Evolutionary conservation across 2,329 filamentous ascomycete genomes (phyloP).

Genomic region (Scopulariopsis brevicaulis): DNA sequence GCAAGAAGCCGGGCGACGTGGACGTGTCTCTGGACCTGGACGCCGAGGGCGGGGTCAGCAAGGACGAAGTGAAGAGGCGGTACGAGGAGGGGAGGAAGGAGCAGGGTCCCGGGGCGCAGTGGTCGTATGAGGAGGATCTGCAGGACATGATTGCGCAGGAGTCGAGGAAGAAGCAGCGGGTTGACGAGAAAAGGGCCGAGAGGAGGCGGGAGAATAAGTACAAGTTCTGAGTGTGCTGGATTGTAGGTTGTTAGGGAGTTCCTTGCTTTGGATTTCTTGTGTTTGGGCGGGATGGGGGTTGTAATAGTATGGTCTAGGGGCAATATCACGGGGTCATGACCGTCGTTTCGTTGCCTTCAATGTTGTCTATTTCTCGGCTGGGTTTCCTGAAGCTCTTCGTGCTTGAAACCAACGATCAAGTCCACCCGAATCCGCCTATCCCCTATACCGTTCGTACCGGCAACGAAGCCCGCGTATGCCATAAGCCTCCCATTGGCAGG

Average conservation of each 20-base stretch:
- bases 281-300: background rate
- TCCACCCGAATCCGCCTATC: too few species aligned
- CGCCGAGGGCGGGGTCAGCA: constrained; percentile 65
- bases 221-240: constrained; percentile 23
- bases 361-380: too few species aligned
- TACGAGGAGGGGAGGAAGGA: constrained; percentile 65
- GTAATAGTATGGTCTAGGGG: background rate
- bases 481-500: too few species aligned
- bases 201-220: constrained; percentile 49
- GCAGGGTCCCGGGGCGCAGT: constrained; percentile 56
- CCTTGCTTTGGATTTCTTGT: background rate
- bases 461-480: too few species aligned
- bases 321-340: too few species aligned
- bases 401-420: too few species aligned
- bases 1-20: constrained; percentile 93
- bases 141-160: constrained; percentile 95
- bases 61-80: constrained; percentile 68
- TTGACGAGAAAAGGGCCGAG: constrained; percentile 67
- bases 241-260: background rate
- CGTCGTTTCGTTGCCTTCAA: too few species aligned
- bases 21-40: constrained; percentile 89
- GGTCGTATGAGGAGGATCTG: constrained; percentile 75
- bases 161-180: constrained; percentile 79
- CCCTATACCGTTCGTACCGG: too few species aligned
- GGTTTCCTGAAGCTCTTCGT: too few species aligned